phyloP scores from a whole-genome alignment of 176 grass and related monocot genomes.

The Carex scoparia region DNA sequence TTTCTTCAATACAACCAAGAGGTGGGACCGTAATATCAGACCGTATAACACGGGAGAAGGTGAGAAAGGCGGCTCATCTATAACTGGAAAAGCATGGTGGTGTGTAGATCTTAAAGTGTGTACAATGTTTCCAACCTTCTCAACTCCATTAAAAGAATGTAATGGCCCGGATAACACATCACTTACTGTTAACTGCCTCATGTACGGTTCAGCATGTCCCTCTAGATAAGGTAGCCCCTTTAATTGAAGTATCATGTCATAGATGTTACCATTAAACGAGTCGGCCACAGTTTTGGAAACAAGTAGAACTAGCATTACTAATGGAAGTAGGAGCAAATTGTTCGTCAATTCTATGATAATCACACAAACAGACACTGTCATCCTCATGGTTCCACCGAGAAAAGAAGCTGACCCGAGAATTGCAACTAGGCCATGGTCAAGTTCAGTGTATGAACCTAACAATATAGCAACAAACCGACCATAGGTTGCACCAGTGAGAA shows the following conservation, averaged over 20 bases:
- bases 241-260: constrained; percentile 66
- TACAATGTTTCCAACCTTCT: constrained; percentile 72
- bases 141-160: constrained; percentile 54
- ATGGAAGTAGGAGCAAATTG: constrained; percentile 81
- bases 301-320: constrained; percentile 87
- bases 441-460: constrained; percentile 39
- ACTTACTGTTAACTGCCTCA: constrained; percentile 75
- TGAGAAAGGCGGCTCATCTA: constrained; percentile 65
- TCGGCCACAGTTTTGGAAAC: constrained; percentile 88
- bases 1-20: constrained; percentile 71
- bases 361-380: constrained; percentile 87
- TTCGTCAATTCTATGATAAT: constrained; percentile 88
- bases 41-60: constrained; percentile 55
- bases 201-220: constrained; percentile 81
- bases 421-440: constrained; percentile 89
- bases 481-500: constrained; percentile 88
- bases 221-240: constrained; percentile 88
- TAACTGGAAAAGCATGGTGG: constrained; percentile 88
- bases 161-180: constrained; percentile 69
- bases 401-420: constrained; percentile 89
- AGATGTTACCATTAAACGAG: constrained; percentile 82
- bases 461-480: constrained; percentile 67
- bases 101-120: constrained; percentile 60
- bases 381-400: constrained; percentile 79
- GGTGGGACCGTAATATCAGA: constrained; percentile 66